Conservation (phyloP, 495 filamentous ascomycete genomes). For the Podospora tetraspora region DNA sequence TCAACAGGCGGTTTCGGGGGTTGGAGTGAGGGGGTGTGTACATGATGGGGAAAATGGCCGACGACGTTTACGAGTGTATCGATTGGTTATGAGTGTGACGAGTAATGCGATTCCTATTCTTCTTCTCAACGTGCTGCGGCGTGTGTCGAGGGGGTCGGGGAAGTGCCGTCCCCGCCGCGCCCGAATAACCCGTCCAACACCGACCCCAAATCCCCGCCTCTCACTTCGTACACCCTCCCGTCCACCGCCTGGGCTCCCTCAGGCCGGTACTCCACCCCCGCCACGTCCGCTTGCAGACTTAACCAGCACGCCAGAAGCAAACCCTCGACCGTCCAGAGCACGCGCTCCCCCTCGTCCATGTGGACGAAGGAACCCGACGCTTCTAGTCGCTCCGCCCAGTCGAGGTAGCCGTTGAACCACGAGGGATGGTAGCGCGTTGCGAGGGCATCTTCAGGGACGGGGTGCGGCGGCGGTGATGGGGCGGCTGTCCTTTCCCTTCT, state of each 20-base stretch:
- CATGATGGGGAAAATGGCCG: neutral
- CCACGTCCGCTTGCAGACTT: constrained; percentile 11
- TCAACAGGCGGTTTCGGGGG: constrained; percentile 49
- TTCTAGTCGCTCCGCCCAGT: constrained; percentile 14
- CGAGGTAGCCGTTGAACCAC: constrained; percentile 17
- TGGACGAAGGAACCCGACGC: neutral
- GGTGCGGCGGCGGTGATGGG: neutral
- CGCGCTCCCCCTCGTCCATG: constrained; percentile 12
- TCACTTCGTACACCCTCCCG: constrained; percentile 4
- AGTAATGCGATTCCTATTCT: neutral
- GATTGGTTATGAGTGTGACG: neutral
- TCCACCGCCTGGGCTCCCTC: neutral
- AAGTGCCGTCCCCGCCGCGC: no score
- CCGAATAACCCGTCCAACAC: constrained; percentile 18
- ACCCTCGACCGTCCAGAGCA: constrained; percentile 16
- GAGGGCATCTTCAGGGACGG: constrained; percentile 7
- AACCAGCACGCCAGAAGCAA: constrained; percentile 13
- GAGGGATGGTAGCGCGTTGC: constrained; percentile 9
- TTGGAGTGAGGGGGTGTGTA: constrained; percentile 27
- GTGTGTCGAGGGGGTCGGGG: no score
- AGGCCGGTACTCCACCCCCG: constrained; percentile 19
- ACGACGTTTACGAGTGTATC: neutral
- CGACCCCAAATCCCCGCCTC: constrained; percentile 1
- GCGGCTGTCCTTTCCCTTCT: no score
- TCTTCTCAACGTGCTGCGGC: neutral